phyloP scores from a whole-genome alignment of 2,329 filamentous ascomycete genomes.

The Ascocoryne sarcoides region DNA sequence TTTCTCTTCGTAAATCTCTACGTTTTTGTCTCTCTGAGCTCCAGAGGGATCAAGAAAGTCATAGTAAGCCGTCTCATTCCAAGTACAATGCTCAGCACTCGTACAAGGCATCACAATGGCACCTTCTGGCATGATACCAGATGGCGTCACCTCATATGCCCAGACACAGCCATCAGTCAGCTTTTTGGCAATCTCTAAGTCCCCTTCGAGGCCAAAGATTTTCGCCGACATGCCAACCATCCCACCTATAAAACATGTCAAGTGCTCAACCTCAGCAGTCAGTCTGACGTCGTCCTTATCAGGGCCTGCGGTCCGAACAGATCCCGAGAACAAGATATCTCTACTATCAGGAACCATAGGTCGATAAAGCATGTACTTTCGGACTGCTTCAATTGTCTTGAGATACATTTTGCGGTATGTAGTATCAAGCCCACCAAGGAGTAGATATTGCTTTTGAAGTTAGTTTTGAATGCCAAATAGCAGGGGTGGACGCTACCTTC shows the following conservation, averaged over 20 bases:
- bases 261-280: slow-evolving; percentile 37
- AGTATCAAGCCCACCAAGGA: slow-evolving; percentile 64
- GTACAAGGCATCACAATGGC: slow-evolving; percentile 41
- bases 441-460: slow-evolving; percentile 49
- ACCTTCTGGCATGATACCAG: slow-evolving; percentile 58
- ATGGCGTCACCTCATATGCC: slow-evolving; percentile 53
- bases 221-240: slow-evolving; percentile 61
- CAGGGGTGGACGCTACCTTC: slow-evolving; percentile 38
- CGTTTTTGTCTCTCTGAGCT: slow-evolving; percentile 34
- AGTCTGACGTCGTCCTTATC: slow-evolving; percentile 35
- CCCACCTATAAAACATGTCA: slow-evolving; percentile 61
- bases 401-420: slow-evolving; percentile 70
- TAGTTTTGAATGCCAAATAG: slow-evolving; percentile 10
- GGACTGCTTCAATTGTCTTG: slow-evolving; percentile 56
- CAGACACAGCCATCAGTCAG: slow-evolving; percentile 63
- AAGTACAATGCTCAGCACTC: slow-evolving; percentile 20
- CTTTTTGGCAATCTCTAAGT: slow-evolving; percentile 54
- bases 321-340: slow-evolving; percentile 67
- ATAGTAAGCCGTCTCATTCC: slow-evolving; percentile 26
- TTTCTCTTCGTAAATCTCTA: slow-evolving; percentile 34
- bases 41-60: slow-evolving; percentile 30
- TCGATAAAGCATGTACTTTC: slow-evolving; percentile 66
- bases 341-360: slow-evolving; percentile 61
- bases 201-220: slow-evolving; percentile 48
- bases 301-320: slow-evolving; percentile 40